Conservation (phyloP, 2,329 filamentous ascomycete genomes). For the Colletotrichum scovillei region DNA sequence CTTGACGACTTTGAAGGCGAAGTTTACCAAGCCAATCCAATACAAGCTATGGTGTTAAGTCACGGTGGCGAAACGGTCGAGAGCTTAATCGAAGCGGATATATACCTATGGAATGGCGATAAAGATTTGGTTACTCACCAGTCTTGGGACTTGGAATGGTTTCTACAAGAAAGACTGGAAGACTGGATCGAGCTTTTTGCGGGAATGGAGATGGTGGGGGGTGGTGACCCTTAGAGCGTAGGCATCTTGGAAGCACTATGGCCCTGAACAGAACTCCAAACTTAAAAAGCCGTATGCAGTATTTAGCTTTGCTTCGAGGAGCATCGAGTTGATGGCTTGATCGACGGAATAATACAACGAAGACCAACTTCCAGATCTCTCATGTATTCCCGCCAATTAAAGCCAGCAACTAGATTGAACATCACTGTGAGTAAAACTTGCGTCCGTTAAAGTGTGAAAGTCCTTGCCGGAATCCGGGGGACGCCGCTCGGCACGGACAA, state of each 20-base stretch:
- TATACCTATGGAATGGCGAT: slow-evolving; percentile 46
- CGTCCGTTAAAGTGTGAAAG: neutral
- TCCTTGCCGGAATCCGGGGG: slow-evolving; percentile 3
- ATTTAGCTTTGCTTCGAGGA: neutral
- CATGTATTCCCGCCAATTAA: neutral
- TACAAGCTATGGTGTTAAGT: slow-evolving; percentile 25
- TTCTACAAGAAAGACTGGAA: slow-evolving; percentile 40
- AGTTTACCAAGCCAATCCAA: slow-evolving; percentile 33
- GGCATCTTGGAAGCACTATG: no score
- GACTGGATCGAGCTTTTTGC: slow-evolving; percentile 37
- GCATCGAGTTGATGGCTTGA: neutral
- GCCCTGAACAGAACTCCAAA: no score
- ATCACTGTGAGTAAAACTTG: neutral
- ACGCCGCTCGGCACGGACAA: neutral
- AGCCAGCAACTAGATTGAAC: neutral
- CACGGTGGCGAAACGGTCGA: slow-evolving; percentile 18
- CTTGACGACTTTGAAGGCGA: slow-evolving; percentile 48
- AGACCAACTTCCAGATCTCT: neutral
- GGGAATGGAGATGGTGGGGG: slow-evolving; percentile 12
- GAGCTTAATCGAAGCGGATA: slow-evolving; percentile 40
- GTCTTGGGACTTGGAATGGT: slow-evolving; percentile 40
- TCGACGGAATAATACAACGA: neutral
- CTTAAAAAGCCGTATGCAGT: neutral
- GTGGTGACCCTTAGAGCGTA: neutral
- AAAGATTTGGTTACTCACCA: slow-evolving; percentile 27